Base-by-base conservation (phyloP, 2,329 filamentous ascomycete species). In the Colletotrichum sublineola region DNA sequence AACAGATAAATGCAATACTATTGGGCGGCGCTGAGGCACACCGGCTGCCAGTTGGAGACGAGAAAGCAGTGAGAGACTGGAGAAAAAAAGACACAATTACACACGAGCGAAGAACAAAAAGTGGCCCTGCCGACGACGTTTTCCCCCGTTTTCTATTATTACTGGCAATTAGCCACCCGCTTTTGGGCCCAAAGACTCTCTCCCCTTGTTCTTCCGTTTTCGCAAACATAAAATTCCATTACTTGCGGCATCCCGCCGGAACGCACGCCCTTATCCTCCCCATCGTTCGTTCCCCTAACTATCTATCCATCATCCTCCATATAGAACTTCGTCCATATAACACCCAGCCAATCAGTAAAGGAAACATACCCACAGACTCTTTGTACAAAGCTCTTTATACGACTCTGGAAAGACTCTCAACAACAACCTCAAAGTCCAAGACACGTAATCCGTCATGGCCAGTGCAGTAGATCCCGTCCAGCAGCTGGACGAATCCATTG, bases 401-500 rank as follows among this genome's bases (percentile, higher is more conserved):
- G 24, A 24, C 24, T 24, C 24, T 24, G 33, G 8, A 48, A 48
- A 55, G 14, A 33, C 40, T 44, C 55, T 42, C 48, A 53, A 36
- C 33, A 36, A 40, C 38, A 40, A 8, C 6, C 38, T 24, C 24
- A 24, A 24, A 24, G 24, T 24, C 24, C 15, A 15, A 42, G 14
- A 42, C 44, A n/a, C 7, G 4, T 20, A 48, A 18, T 3, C 58
- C 50, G 48, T n/a, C 62, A 70, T 73, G 66, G 60, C 67, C 44
- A 44, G 46, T 52, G 46, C 55, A 42, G 55, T 36, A 48, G 55
- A 48, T 36, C 46, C 52, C 36, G n/a, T 64, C 20, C 60, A 73
- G 48, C 62, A 72, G 42, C n/a, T 70, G 53, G 70, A 73, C 60
- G 70, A 73, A 6, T 24, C 53, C 9, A 73, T 73, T 38, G 67